A percentile compares a stretch with the other conserved stretches of the same genome.
Conservation (phyloP, 208 protist species). For the Wallacemonas sp. region DNA sequence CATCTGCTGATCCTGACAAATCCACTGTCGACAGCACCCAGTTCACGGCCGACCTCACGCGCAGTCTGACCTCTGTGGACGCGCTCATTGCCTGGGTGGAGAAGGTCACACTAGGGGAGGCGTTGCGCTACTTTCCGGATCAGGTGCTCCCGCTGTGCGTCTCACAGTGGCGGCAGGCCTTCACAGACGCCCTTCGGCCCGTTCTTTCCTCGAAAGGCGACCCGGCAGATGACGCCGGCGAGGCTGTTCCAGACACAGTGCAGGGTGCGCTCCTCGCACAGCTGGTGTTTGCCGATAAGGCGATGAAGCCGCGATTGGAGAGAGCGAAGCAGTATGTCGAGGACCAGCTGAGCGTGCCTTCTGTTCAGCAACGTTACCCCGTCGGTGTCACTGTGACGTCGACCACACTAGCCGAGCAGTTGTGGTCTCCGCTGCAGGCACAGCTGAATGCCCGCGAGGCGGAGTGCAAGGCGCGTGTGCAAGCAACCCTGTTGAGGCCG, state of each 20-base stretch:
- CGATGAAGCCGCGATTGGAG: conserved; percentile 27
- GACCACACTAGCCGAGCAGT: conserved; percentile 21
- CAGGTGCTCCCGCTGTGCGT: conserved; percentile 44
- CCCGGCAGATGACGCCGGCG: too few relatives aligned
- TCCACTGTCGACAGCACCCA: too few relatives aligned
- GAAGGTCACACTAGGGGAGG: conserved; percentile 14
- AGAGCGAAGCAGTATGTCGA: conserved; percentile 26
- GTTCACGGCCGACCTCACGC: too few relatives aligned
- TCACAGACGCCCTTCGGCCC: conserved; percentile 22
- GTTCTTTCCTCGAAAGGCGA: neutral
- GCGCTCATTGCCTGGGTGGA: conserved; percentile 15
- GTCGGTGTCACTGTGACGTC: conserved; percentile 19
- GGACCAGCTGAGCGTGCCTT: conserved; percentile 35
- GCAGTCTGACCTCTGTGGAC: conserved; percentile 4
- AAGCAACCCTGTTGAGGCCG: conserved; percentile 35
- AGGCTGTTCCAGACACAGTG: neutral
- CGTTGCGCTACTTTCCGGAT: conserved; percentile 51
- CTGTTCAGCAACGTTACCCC: conserved; percentile 28
- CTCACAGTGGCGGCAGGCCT: conserved; percentile 25
- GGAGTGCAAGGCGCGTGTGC: conserved; percentile 23
- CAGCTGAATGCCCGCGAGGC: conserved; percentile 26
- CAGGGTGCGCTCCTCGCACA: conserved; percentile 19
- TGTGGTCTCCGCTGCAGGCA: conserved; percentile 44
- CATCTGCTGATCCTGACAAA: too few relatives aligned
- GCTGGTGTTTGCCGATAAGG: conserved; percentile 12